Percentiles rank a stretch among this genome's conserved stretches.
Conservation (phyloP, 345 rosid species). For the Eutrema heterophyllum region DNA sequence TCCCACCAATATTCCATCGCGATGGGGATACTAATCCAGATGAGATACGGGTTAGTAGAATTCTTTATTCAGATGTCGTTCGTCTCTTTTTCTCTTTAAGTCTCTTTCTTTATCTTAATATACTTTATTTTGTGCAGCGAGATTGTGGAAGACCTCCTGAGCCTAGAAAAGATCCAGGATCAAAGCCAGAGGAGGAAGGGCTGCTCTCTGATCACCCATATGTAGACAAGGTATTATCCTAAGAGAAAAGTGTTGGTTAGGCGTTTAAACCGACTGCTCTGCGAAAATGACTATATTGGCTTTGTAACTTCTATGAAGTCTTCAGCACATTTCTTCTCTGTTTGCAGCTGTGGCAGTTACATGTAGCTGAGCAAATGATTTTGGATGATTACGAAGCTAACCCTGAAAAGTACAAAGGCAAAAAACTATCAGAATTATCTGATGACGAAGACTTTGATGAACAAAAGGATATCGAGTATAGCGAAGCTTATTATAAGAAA, state of each 20-base stretch:
- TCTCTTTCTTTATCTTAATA: conserved; percentile 6
- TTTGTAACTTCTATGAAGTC: not conserved
- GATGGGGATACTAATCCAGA: conserved; percentile 76
- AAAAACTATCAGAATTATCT: conserved; percentile 71
- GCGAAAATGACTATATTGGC: not conserved
- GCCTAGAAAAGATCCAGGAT: conserved; percentile 74
- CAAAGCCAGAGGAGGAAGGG: conserved; percentile 77
- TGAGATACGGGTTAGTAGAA: conserved; percentile 61
- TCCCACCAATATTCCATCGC: conserved; percentile 83
- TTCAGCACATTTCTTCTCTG: conserved; percentile 1
- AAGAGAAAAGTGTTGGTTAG: not conserved
- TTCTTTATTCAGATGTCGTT: conserved; percentile 3
- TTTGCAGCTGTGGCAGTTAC: conserved; percentile 89
- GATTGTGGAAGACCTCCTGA: conserved; percentile 88
- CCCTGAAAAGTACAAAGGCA: conserved; percentile 79
- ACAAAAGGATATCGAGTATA: conserved; percentile 50
- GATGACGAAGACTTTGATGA: conserved; percentile 76
- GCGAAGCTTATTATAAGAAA: conserved; percentile 61
- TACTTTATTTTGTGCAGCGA: conserved; percentile 44
- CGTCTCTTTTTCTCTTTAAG: not conserved
- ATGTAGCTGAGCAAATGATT: conserved; percentile 92
- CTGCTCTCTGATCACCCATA: conserved; percentile 89
- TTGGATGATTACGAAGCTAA: conserved; percentile 78
- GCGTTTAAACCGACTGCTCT: not conserved
- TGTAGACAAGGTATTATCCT: conserved; percentile 62